These are phyloP conservation scores for Conidiobolus coronatus DNA, from an alignment of 371 early-diverging fungal species.

Conservation along the genomic window DNA sequence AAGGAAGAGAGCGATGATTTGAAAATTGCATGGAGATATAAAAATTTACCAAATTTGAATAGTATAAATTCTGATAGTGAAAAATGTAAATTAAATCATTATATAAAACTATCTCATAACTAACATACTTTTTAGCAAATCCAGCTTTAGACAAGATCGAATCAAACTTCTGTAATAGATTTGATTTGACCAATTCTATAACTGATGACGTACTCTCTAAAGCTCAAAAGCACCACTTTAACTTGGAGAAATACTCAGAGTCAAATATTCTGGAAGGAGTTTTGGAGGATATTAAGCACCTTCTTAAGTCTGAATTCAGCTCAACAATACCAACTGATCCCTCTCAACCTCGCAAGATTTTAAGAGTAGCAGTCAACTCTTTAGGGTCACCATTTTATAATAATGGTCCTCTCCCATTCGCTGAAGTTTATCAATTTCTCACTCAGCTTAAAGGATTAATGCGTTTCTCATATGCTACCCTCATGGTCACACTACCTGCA, in stretches of 20 bases:
- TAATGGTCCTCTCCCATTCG: neutral
- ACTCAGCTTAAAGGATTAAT: slow-evolving; percentile 49
- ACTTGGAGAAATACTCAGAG: no score
- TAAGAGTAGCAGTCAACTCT: neutral
- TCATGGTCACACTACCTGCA: slow-evolving; percentile 63
- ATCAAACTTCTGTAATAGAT: neutral
- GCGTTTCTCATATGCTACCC: slow-evolving; percentile 48
- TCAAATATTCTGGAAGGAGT: no score
- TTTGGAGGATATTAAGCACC: no score
- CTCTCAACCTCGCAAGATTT: no score
- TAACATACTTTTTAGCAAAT: neutral
- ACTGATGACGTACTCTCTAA: neutral
- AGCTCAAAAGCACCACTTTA: no score
- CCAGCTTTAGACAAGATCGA: neutral
- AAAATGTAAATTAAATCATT: neutral
- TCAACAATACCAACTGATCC: no score
- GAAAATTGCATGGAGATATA: slow-evolving; percentile 82
- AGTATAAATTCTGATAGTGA: neutral
- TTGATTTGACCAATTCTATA: neutral
- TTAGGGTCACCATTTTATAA: neutral
- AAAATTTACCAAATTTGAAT: slow-evolving; percentile 37
- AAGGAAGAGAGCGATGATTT: slow-evolving; percentile 14
- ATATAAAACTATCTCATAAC: neutral
- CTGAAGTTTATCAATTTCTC: slow-evolving; percentile 44
- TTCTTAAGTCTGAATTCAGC: no score